A percentile compares a stretch with the other conserved stretches of the same genome.
Evolutionary conservation across 208 protist species (phyloP).

Genomic region (Acanthamoeba lugdunensis): DNA sequence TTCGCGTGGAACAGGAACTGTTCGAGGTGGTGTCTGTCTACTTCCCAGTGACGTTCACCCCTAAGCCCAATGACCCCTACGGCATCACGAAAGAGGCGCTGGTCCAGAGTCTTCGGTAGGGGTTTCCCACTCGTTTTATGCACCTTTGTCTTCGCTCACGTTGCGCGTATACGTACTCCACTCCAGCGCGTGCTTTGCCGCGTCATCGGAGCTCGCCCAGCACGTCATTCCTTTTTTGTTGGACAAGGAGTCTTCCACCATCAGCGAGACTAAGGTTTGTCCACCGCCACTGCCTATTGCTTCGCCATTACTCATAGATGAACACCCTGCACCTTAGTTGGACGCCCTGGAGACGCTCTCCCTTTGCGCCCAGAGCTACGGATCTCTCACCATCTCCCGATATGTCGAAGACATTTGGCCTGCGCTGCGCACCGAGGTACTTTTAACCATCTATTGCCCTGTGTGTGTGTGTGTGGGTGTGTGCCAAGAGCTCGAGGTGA

Average conservation of each 20-base stretch:
- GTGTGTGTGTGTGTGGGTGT: neutral
- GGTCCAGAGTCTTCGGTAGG: neutral
- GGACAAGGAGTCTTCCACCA: conserved; percentile 40
- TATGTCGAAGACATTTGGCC: conserved; percentile 67
- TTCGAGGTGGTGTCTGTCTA: conserved; percentile 81
- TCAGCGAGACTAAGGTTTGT: conserved; percentile 43
- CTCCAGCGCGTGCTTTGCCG: conserved; percentile 23
- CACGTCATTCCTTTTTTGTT: conserved; percentile 50
- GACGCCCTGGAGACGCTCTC: conserved; percentile 51
- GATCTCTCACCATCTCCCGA: neutral
- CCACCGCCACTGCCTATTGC: neutral
- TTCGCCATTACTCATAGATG: neutral
- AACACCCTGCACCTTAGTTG: neutral
- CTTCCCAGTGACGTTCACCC: conserved; percentile 81
- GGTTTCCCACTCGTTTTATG: neutral
- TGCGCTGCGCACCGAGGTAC: conserved; percentile 35
- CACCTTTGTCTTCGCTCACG: neutral
- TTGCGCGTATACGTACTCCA: neutral
- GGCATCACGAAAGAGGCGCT: conserved; percentile 79
- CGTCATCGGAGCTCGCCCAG: conserved; percentile 15
- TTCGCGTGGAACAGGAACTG: conserved; percentile 56
- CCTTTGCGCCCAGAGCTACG: conserved; percentile 27
- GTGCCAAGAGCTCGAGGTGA: neutral
- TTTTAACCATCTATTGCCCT: neutral
- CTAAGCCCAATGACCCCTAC: conserved; percentile 77